Percentiles rank a stretch among this genome's conserved stretches.
phyloP scores from a whole-genome alignment of 441 rosid species.

The Brassica balearica region DNA sequence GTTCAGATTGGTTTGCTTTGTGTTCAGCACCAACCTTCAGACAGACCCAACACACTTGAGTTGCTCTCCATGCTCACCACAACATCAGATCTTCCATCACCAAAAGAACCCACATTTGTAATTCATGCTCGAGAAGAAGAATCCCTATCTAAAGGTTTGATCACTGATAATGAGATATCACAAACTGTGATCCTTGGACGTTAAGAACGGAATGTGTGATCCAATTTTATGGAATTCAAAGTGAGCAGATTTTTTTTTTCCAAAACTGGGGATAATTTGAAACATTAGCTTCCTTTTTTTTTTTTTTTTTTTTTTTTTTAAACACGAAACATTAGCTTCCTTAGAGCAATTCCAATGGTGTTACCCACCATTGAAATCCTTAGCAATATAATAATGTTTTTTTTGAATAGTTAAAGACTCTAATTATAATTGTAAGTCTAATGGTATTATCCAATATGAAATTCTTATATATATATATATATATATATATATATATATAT shows the following conservation, averaged over 20 bases:
- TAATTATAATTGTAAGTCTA: too few relatives aligned
- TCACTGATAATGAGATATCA: constrained; percentile 8
- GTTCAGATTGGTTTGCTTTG: constrained; percentile 33
- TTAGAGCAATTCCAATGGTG: too few relatives aligned
- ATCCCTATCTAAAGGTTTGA: not conserved
- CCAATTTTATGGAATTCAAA: not conserved
- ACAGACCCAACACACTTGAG: constrained; percentile 33
- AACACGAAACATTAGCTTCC: too few relatives aligned
- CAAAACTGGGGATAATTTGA: not conserved
- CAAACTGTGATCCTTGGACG: constrained; percentile 13
- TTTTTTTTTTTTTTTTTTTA: too few relatives aligned
- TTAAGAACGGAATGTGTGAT: not conserved
- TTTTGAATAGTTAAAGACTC: too few relatives aligned
- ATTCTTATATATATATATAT: too few relatives aligned
- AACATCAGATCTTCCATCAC: constrained; percentile 24
- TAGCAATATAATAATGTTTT: too few relatives aligned
- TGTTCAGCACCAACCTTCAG: constrained; percentile 33
- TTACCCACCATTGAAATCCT: too few relatives aligned
- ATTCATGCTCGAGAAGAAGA: not conserved
- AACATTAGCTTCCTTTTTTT: too few relatives aligned
- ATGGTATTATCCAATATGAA: too few relatives aligned
- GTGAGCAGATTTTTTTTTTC: not conserved
- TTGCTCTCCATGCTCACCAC: constrained; percentile 29
- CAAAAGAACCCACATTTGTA: constrained; percentile 31
- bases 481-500: too few relatives aligned